Percentiles rank a stretch among this genome's conserved stretches.
phyloP scores from a whole-genome alignment of 345 rosid species.

The Excoecaria cochinchinensis region DNA sequence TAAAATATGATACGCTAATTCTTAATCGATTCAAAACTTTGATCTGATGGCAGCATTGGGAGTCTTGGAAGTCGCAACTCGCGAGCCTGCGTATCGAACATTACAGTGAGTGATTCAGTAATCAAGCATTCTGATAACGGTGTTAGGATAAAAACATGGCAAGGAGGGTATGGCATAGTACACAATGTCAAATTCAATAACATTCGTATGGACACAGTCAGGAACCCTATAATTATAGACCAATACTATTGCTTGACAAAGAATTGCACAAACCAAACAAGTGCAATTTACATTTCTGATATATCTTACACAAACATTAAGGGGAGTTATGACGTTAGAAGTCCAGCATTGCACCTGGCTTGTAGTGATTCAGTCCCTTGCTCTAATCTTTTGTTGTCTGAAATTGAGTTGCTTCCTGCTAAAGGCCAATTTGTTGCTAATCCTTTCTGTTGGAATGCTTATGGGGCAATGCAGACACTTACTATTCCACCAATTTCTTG shows the following conservation, averaged over 20 bases:
- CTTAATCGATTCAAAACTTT: background rate
- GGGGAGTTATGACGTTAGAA: slow-evolving; percentile 40
- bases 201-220: slow-evolving; percentile 32
- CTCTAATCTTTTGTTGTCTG: slow-evolving; percentile 21
- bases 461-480: slow-evolving; percentile 51
- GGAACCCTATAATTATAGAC: slow-evolving; percentile 37
- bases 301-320: slow-evolving; percentile 26
- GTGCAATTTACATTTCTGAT: slow-evolving; percentile 31
- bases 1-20: background rate
- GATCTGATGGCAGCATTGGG: slow-evolving; percentile 31
- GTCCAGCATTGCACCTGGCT: slow-evolving; percentile 44
- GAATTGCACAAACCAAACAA: slow-evolving; percentile 33
- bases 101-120: slow-evolving; percentile 26
- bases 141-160: slow-evolving; percentile 43
- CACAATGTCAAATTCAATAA: slow-evolving; percentile 27
- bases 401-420: slow-evolving; percentile 55
- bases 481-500: slow-evolving; percentile 41
- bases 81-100: slow-evolving; percentile 36
- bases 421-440: slow-evolving; percentile 51
- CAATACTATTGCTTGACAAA: slow-evolving; percentile 32
- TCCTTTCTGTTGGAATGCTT: slow-evolving; percentile 94
- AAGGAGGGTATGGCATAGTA: slow-evolving; percentile 37
- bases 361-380: slow-evolving; percentile 44
- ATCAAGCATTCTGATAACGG: slow-evolving; percentile 35
- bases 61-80: slow-evolving; percentile 36